These are phyloP conservation scores for Diaporthe helianthi DNA, from an alignment of 2,329 filamentous ascomycete genomes.

Conservation along the genomic window DNA sequence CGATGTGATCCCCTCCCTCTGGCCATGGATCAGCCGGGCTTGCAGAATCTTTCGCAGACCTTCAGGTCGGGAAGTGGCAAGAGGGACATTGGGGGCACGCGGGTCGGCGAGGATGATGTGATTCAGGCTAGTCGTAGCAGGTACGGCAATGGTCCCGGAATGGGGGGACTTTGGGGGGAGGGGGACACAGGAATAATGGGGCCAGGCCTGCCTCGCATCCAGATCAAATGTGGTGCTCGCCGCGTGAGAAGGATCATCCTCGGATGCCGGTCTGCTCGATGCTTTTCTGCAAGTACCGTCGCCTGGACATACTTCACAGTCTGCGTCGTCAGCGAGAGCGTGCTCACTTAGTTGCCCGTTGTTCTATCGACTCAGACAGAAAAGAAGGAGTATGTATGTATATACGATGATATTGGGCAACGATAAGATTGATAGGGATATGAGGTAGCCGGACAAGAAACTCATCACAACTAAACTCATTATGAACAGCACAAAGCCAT, in stretches of 20 bases:
- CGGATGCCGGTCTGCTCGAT: neutral
- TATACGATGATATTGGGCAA: neutral
- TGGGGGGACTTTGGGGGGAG: neutral
- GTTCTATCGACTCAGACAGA: constrained; percentile 1
- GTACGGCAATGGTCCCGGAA: constrained; percentile 14
- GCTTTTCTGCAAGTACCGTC: neutral
- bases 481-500: neutral
- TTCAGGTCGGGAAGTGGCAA: constrained; percentile 26
- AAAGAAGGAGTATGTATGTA: neutral
- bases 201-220: constrained; percentile 15
- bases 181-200: constrained; percentile 3
- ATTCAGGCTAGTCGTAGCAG: constrained; percentile 32
- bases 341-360: neutral
- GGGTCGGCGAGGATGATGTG: constrained; percentile 31
- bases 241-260: neutral
- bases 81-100: constrained; percentile 21
- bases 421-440: neutral
- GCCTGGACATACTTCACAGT: neutral
- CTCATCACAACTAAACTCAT: neutral
- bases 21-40: neutral
- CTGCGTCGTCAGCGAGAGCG: neutral
- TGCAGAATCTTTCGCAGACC: neutral
- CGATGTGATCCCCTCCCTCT: constrained; percentile 11
- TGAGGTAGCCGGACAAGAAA: neutral
- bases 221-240: neutral